Conservation (phyloP, 176 grass and related monocot genomes). For the Aegilops tauschii region DNA sequence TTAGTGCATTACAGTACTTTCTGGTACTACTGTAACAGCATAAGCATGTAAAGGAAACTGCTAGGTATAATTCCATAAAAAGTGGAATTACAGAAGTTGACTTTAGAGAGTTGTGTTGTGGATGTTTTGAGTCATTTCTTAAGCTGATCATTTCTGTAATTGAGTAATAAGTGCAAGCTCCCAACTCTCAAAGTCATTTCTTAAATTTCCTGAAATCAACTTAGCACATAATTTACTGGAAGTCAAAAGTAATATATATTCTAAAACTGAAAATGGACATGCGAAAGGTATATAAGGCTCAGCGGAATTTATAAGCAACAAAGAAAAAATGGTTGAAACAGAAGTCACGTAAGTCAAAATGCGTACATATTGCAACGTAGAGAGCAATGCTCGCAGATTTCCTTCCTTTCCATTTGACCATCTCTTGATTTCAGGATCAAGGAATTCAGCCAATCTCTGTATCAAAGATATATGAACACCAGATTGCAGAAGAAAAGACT, state of each 20-base stretch:
- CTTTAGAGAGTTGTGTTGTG: not conserved
- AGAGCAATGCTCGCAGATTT: constrained; percentile 94
- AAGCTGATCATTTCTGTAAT: not conserved
- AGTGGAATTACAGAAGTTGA: not conserved
- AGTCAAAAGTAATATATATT: not conserved
- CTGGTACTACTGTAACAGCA: not conserved
- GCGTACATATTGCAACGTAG: constrained; percentile 95
- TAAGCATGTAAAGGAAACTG: not conserved
- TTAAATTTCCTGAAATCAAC: constrained; percentile 13
- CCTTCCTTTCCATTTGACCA: constrained; percentile 99
- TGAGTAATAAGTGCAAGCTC: not conserved
- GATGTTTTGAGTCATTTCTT: constrained; percentile 10
- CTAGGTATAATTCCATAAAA: not conserved
- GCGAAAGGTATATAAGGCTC: not conserved
- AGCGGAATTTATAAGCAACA: not conserved
- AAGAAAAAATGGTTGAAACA: constrained; percentile 16
- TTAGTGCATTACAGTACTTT: not conserved
- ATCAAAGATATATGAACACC: constrained; percentile 22
- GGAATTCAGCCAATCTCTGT: constrained; percentile 91
- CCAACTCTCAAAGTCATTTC: not conserved
- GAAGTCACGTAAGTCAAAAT: constrained; percentile 25
- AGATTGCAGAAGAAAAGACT: constrained; percentile 7
- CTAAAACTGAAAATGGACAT: not conserved
- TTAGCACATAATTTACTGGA: not conserved
- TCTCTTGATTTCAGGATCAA: constrained; percentile 94